These are phyloP conservation scores for Ceratocystis albifundus DNA, from an alignment of 2,329 filamentous ascomycete genomes.

Conservation along the genomic window DNA sequence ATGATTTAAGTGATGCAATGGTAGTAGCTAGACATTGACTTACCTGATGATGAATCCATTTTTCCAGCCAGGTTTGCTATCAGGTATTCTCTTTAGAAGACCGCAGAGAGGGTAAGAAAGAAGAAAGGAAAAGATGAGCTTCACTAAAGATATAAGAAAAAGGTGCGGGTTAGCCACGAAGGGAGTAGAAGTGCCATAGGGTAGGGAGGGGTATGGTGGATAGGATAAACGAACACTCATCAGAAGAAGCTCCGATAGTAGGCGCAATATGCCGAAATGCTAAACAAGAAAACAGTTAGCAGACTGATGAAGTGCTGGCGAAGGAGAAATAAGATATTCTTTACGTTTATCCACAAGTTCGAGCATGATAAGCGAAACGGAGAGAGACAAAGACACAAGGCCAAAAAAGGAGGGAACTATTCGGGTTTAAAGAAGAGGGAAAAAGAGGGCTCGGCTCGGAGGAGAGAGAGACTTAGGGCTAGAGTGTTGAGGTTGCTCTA, in stretches of 20 bases:
- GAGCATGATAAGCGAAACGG: conserved; percentile 16
- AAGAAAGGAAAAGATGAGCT: conserved; percentile 82
- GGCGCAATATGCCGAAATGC: conserved; percentile 36
- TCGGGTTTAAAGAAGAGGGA: background rate
- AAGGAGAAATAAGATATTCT: conserved; percentile 16
- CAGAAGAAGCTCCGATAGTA: conserved; percentile 35
- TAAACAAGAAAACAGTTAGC: conserved; percentile 25
- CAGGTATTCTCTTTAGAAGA: conserved; percentile 79
- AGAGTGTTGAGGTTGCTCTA: background rate
- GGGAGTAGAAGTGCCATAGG: background rate
- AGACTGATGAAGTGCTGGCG: background rate
- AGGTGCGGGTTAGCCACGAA: background rate
- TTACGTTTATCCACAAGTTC: conserved; percentile 20
- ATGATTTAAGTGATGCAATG: background rate
- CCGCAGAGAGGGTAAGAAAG: conserved; percentile 85
- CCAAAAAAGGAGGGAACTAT: background rate
- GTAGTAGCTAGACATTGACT: conserved; percentile 23
- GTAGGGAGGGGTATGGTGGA: background rate
- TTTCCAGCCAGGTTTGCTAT: conserved; percentile 70
- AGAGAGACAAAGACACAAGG: background rate
- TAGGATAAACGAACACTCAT: conserved; percentile 34
- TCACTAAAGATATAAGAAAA: conserved; percentile 49
- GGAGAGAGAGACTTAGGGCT: background rate
- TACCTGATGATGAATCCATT: conserved; percentile 78
- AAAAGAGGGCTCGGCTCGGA: background rate